phyloP scores from a whole-genome alignment of 2,329 filamentous ascomycete genomes.

The Sporothrix brasiliensis region DNA sequence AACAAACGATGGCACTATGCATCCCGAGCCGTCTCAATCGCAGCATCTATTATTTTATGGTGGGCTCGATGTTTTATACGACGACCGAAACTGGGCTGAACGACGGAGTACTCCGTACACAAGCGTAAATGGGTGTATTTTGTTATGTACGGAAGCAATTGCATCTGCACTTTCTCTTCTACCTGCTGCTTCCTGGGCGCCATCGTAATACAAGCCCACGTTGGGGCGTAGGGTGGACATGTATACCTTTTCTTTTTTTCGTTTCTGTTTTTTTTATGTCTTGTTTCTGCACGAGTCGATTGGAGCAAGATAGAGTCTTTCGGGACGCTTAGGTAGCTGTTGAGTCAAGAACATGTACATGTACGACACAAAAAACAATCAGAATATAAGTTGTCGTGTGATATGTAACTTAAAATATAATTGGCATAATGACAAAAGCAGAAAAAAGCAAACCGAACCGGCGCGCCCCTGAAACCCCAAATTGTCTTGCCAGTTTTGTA shows the following conservation, averaged over 20 bases:
- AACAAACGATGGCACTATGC: not conserved
- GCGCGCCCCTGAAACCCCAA: slow-evolving; percentile 11
- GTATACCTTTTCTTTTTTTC: not conserved
- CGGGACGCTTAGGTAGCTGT: not conserved
- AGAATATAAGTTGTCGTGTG: not conserved
- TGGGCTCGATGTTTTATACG: not conserved
- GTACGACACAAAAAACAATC: not conserved
- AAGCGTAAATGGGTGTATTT: not conserved
- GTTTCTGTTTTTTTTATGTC: too few species aligned
- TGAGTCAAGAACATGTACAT: not conserved
- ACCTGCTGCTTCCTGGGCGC: not conserved
- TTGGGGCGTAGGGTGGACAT: slow-evolving; percentile 14
- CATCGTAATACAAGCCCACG: slow-evolving; percentile 3
- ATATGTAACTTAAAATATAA: not conserved
- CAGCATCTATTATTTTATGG: not conserved
- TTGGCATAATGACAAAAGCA: not conserved
- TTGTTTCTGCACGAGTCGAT: slow-evolving; percentile 4
- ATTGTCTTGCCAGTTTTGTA: slow-evolving; percentile 17
- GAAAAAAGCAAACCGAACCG: not conserved
- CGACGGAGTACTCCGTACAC: not conserved
- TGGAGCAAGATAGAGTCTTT: slow-evolving; percentile 12
- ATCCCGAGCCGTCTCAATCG: not conserved
- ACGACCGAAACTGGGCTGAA: not conserved
- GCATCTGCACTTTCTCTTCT: too few species aligned
- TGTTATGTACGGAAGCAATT: not conserved